Percentiles rank a stretch among this genome's conserved stretches.
Evolutionary conservation across 2,329 filamentous ascomycete species (phyloP).

Genomic region (Scedosporium minutisporum): DNA sequence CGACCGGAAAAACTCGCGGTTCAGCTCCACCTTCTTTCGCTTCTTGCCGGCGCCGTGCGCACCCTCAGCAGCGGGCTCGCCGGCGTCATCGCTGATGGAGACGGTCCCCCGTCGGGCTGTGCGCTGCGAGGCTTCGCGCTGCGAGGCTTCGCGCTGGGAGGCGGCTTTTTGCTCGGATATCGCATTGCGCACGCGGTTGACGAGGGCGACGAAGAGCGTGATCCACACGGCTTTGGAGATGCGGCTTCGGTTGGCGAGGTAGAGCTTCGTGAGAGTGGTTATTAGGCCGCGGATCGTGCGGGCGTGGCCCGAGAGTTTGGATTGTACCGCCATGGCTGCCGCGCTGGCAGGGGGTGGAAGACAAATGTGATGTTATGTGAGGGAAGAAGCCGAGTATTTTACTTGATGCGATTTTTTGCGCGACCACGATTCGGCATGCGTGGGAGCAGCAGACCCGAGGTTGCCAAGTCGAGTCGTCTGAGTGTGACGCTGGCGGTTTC

Average conservation of each 20-base stretch:
- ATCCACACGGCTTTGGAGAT: conserved; percentile 81
- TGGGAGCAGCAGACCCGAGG: no score
- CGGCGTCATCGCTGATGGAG: conserved; percentile 22
- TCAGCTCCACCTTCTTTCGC: conserved; percentile 76
- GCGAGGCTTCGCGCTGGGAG: conserved; percentile 57
- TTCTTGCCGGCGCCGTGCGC: conserved; percentile 27
- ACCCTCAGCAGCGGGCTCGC: conserved; percentile 4
- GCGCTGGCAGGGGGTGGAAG: neutral
- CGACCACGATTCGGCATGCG: no score
- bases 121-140: conserved; percentile 52
- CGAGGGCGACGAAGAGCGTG: conserved; percentile 67
- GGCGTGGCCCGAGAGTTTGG: conserved; percentile 54
- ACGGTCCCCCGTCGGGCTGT: conserved; percentile 38
- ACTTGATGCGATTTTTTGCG: no score
- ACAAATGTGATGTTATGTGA: no score
- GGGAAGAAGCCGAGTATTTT: no score
- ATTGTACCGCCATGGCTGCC: conserved; percentile 60
- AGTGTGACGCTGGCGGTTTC: no score
- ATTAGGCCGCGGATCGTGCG: conserved; percentile 57
- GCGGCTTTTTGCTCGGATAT: conserved; percentile 89
- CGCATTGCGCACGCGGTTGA: conserved; percentile 82
- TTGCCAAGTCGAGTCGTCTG: no score
- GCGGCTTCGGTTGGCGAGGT: conserved; percentile 68
- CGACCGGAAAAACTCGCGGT: conserved; percentile 70
- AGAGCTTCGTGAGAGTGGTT: conserved; percentile 58